These are phyloP conservation scores for Pseudogymnoascus verrucosus DNA, from an alignment of 2,329 filamentous ascomycete species.

Conservation along the genomic window DNA sequence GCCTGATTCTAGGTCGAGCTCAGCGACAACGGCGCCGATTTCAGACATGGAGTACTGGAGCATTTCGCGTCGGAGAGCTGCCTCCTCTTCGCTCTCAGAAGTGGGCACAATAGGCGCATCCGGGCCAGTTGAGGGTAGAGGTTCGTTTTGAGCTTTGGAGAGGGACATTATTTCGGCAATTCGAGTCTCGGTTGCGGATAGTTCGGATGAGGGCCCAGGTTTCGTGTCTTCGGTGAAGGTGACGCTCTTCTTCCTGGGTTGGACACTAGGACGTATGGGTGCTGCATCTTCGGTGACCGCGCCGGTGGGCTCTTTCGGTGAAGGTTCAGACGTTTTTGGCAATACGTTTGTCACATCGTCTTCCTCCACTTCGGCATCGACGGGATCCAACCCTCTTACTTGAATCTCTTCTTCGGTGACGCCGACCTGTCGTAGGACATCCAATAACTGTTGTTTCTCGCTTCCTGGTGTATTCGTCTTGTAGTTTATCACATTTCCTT, in stretches of 20 bases:
- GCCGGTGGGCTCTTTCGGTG: not conserved
- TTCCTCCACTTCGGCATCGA: not conserved
- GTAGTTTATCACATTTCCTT: constrained; percentile 72
- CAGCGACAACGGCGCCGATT: constrained; percentile 84
- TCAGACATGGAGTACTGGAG: constrained; percentile 81
- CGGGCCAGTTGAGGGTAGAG: constrained; percentile 20
- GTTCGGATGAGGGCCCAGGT: constrained; percentile 24
- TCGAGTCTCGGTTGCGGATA: constrained; percentile 27
- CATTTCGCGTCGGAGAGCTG: constrained; percentile 77
- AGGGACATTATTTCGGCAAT: constrained; percentile 50
- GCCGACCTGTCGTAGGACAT: constrained; percentile 71
- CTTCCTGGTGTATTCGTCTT: constrained; percentile 60
- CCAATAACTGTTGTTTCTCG: constrained; percentile 57
- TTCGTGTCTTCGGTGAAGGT: constrained; percentile 57
- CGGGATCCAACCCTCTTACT: not conserved
- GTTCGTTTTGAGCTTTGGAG: constrained; percentile 45
- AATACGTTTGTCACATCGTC: not conserved
- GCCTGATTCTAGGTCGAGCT: constrained; percentile 73
- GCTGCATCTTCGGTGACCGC: not conserved
- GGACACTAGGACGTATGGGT: not conserved
- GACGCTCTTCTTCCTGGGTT: constrained; percentile 46
- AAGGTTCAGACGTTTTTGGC: not conserved
- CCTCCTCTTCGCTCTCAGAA: constrained; percentile 73
- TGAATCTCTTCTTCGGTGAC: constrained; percentile 36
- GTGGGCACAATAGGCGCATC: constrained; percentile 52